These are phyloP conservation scores for Candida sanyiensis DNA, from an alignment of 805 yeast species.

Conservation along the genomic window DNA sequence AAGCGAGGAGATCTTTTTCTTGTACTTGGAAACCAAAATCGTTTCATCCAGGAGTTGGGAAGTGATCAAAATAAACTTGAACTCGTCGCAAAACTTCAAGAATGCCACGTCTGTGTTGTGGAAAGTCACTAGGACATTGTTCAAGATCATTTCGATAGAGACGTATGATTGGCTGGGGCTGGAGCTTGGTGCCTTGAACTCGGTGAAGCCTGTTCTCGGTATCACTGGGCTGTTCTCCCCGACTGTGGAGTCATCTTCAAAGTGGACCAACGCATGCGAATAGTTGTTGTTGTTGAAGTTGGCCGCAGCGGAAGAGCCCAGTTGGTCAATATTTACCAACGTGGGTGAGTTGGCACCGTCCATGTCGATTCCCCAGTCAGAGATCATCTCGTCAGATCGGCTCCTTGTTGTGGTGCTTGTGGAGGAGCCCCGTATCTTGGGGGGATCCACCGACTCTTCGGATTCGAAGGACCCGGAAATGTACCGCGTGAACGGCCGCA, in stretches of 20 bases:
- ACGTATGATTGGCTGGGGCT: not conserved
- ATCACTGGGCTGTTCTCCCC: constrained; percentile 2
- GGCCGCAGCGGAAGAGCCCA: not conserved
- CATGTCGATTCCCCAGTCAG: constrained; percentile 26
- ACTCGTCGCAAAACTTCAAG: constrained; percentile 41
- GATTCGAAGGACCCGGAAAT: constrained; percentile 12
- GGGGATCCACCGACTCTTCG: not conserved
- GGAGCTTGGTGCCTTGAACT: not conserved
- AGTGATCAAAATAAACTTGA: constrained; percentile 43
- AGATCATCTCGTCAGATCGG: constrained; percentile 16
- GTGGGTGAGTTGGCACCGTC: constrained; percentile 24
- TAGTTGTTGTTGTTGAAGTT: not conserved
- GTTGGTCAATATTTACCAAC: constrained; percentile 16
- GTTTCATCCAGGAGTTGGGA: constrained; percentile 42
- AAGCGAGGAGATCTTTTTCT: constrained; percentile 13
- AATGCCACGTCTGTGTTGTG: constrained; percentile 3
- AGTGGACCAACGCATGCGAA: not conserved
- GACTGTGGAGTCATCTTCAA: constrained; percentile 10
- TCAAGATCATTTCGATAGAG: constrained; percentile 1
- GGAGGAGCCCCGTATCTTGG: constrained; percentile 4
- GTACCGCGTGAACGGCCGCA: constrained; percentile 22
- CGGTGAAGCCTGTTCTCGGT: not conserved
- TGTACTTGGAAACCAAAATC: constrained; percentile 25
- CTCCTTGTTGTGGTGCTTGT: constrained; percentile 2
- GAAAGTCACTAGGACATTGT: constrained; percentile 7